phyloP scores from a whole-genome alignment of 2,329 filamentous ascomycete species.

The Myriosclerotinia scirpicola region DNA sequence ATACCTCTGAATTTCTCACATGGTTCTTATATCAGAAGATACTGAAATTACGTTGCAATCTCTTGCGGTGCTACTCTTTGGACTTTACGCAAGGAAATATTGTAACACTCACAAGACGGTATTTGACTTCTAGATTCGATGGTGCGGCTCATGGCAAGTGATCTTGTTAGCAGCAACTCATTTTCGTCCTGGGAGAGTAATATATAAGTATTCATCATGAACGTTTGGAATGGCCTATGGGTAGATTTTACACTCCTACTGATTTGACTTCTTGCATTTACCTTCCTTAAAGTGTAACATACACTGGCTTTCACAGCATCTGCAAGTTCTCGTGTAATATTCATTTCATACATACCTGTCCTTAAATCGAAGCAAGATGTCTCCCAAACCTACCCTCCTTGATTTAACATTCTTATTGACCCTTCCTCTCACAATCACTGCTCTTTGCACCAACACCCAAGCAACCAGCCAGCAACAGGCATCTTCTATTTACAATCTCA shows the following conservation, averaged over 20 bases:
- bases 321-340: conserved; percentile 1
- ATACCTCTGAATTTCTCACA: conserved; percentile 14
- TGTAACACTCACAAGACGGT: conserved; percentile 11
- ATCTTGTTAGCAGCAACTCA: background rate
- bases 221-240: background rate
- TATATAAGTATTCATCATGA: conserved; percentile 14
- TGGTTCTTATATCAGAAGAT: conserved; percentile 20
- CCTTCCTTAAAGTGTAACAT: conserved; percentile 10
- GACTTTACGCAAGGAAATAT: background rate
- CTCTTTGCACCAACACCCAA: background rate
- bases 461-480: conserved; percentile 22
- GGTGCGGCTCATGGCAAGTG: conserved; percentile 17
- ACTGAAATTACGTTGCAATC: conserved; percentile 13
- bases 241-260: conserved; percentile 18
- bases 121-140: conserved; percentile 2
- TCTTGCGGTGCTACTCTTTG: background rate
- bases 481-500: conserved; percentile 44
- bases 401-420: background rate
- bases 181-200: background rate
- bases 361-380: conserved; percentile 4
- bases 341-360: conserved; percentile 1
- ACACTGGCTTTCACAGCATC: background rate
- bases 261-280: conserved; percentile 2
- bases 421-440: conserved; percentile 2
- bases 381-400: background rate